These are phyloP conservation scores for Cytospora piceae DNA, from an alignment of 2,329 filamentous ascomycete genomes.

Conservation along the genomic window DNA sequence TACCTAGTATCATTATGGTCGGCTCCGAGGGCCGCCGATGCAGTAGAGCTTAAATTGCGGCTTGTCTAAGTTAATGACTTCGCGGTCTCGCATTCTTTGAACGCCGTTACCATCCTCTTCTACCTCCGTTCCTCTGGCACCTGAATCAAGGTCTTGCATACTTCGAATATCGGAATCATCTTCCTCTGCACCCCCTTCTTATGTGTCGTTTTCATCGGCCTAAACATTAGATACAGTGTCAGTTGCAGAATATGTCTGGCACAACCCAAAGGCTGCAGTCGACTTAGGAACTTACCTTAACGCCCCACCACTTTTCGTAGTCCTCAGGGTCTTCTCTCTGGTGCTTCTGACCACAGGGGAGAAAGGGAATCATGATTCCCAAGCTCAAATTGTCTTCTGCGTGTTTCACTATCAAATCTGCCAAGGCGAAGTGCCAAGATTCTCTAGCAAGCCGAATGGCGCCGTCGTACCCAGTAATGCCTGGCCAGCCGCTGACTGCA, in stretches of 20 bases:
- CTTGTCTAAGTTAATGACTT: too few species aligned
- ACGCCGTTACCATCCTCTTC: too few species aligned
- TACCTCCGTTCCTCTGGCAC: too few species aligned
- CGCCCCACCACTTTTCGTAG: not conserved
- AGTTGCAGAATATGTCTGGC: not conserved
- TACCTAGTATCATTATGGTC: too few species aligned
- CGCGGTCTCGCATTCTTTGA: too few species aligned
- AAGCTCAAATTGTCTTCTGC: not conserved
- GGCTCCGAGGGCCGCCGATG: too few species aligned
- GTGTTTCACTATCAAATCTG: slow-evolving; percentile 7
- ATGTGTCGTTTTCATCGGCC: not conserved
- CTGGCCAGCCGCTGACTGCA: not conserved
- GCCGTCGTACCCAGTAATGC: slow-evolving; percentile 9
- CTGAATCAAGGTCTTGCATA: too few species aligned
- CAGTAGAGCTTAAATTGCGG: too few species aligned
- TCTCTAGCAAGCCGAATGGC: not conserved
- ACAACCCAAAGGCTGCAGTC: not conserved
- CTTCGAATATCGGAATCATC: too few species aligned
- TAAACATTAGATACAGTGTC: not conserved
- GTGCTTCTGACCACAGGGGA: not conserved
- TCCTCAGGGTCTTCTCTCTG: not conserved
- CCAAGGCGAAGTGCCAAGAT: not conserved
- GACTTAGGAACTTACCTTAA: not conserved
- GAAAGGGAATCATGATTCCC: not conserved
- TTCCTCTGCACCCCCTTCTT: not conserved